phyloP scores from a whole-genome alignment of 2,329 filamentous ascomycete genomes.

The Hymenoscyphus fructigenus region DNA sequence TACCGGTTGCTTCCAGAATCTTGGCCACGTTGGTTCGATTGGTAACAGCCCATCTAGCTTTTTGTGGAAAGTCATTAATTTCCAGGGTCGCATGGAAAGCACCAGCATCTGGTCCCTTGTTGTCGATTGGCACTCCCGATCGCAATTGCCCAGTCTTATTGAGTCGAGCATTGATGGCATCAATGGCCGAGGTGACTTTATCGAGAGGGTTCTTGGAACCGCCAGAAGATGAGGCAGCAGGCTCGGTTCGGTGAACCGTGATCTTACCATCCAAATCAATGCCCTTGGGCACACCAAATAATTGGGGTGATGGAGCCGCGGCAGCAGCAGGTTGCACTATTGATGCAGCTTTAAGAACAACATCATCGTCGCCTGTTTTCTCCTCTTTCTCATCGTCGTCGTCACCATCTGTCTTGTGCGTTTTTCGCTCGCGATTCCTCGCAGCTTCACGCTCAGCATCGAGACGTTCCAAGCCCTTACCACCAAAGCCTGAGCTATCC shows the following conservation, averaged over 20 bases:
- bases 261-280: slow-evolving; percentile 68
- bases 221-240: slow-evolving; percentile 41
- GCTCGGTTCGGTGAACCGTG: slow-evolving; percentile 69
- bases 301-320: slow-evolving; percentile 35
- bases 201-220: slow-evolving; percentile 68
- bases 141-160: slow-evolving; percentile 87
- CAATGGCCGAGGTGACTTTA: slow-evolving; percentile 86
- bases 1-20: slow-evolving; percentile 91
- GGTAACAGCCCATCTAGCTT: slow-evolving; percentile 96
- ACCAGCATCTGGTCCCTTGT: slow-evolving; percentile 95
- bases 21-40: slow-evolving; percentile 98
- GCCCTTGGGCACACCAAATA: slow-evolving; percentile 50
- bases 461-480: slow-evolving; percentile 87
- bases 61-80: slow-evolving; percentile 99
- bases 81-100: slow-evolving; percentile 96
- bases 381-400: slow-evolving; percentile 77
- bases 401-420: slow-evolving; percentile 83
- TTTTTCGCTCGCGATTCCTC: slow-evolving; percentile 80
- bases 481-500: slow-evolving; percentile 85
- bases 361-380: slow-evolving; percentile 66
- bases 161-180: slow-evolving; percentile 85
- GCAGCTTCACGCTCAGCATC: slow-evolving; percentile 89
- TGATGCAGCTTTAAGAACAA: slow-evolving; percentile 66
- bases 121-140: slow-evolving; percentile 92
- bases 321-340: slow-evolving; percentile 60